Percentiles rank a stretch among this genome's conserved stretches.
phyloP scores from a whole-genome alignment of 768 basidiomycete genomes.

The Wakefieldia striispora region DNA sequence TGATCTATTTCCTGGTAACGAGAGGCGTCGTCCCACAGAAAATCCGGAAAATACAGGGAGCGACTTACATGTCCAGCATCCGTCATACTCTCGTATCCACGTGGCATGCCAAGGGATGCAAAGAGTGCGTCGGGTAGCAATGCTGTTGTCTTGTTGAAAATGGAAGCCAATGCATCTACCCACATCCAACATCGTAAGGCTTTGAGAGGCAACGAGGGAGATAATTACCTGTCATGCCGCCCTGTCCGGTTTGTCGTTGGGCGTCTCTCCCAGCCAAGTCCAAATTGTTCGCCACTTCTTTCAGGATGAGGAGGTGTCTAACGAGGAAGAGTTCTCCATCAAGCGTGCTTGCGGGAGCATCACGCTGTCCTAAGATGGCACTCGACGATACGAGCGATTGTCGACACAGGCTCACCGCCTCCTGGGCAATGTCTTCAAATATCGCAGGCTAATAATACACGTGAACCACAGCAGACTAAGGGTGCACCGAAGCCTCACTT shows the following conservation, averaged over 20 bases:
- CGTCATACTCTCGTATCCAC: conserved; percentile 56
- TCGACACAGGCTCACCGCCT: conserved; percentile 80
- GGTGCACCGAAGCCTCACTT: conserved; percentile 48
- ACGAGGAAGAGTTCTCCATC: conserved; percentile 88
- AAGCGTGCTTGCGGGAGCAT: conserved; percentile 42
- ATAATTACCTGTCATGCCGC: conserved; percentile 58
- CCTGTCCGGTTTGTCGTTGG: conserved; percentile 42
- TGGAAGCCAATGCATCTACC: conserved; percentile 31
- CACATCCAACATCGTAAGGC: conserved; percentile 1
- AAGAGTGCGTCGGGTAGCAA: conserved; percentile 68
- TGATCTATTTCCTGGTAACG: conserved; percentile 76
- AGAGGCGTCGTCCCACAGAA: neutral
- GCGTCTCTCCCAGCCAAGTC: conserved; percentile 56
- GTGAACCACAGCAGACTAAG: neutral
- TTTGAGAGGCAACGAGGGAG: neutral
- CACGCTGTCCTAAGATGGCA: conserved; percentile 55
- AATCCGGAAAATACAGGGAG: neutral
- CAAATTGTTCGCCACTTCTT: conserved; percentile 81
- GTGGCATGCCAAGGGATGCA: conserved; percentile 64
- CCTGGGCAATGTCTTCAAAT: conserved; percentile 95
- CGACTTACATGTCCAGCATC: conserved; percentile 69
- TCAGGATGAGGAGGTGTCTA: conserved; percentile 85
- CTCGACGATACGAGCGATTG: conserved; percentile 76
- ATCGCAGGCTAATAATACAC: conserved; percentile 70
- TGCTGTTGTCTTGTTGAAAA: conserved; percentile 33